Evolutionary conservation across 2,329 filamentous ascomycete genomes (phyloP).

Genomic region (Talaromyces sp.): DNA sequence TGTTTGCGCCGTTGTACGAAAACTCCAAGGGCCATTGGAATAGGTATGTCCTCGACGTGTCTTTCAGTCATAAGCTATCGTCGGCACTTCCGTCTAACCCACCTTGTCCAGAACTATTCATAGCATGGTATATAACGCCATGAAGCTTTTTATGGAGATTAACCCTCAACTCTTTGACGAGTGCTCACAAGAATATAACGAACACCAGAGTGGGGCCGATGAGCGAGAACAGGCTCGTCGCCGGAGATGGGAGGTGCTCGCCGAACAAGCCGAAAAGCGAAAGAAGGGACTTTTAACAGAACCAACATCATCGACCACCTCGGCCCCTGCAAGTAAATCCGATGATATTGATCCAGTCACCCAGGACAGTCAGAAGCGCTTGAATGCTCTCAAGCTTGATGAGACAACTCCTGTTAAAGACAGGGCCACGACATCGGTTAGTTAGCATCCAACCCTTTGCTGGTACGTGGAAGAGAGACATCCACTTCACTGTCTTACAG

Average conservation of each 20-base stretch:
- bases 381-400: slow-evolving; percentile 87
- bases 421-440: slow-evolving; percentile 47
- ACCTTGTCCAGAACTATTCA: slow-evolving; percentile 75
- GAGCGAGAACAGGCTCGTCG: slow-evolving; percentile 75
- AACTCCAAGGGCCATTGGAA: slow-evolving; percentile 99
- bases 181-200: slow-evolving; percentile 96
- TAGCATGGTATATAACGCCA: slow-evolving; percentile 99
- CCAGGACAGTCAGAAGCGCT: slow-evolving; percentile 77
- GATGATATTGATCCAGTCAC: slow-evolving; percentile 76
- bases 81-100: background rate
- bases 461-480: slow-evolving; percentile 19
- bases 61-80: background rate
- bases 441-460: slow-evolving; percentile 27
- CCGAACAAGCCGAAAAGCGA: slow-evolving; percentile 70
- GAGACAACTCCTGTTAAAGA: slow-evolving; percentile 52
- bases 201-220: slow-evolving; percentile 89
- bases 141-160: slow-evolving; percentile 99
- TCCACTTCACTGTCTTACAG: background rate
- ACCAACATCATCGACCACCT: slow-evolving; percentile 30
- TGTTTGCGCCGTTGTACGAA: slow-evolving; percentile 97
- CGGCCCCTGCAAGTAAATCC: slow-evolving; percentile 20
- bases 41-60: background rate
- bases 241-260: slow-evolving; percentile 81
- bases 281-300: slow-evolving; percentile 46
- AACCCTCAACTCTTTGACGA: slow-evolving; percentile 98